phyloP scores from a whole-genome alignment of 2,329 filamentous ascomycete genomes.

The Pseudocercospora fijiensis region DNA sequence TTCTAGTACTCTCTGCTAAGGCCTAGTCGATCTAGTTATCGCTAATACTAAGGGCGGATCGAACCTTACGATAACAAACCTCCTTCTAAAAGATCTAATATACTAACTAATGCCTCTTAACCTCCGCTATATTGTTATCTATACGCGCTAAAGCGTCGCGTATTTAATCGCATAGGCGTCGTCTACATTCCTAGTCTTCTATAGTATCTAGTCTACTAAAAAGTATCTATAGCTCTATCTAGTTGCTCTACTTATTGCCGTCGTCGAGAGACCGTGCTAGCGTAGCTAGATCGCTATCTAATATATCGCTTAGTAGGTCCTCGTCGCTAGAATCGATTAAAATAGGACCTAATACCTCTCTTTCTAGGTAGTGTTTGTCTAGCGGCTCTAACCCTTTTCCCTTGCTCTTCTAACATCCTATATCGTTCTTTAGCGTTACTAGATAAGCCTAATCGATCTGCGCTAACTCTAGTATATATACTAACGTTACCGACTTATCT shows the following conservation, averaged over 20 bases:
- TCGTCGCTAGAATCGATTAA: too few species aligned
- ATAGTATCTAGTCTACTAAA: background rate
- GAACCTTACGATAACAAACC: background rate
- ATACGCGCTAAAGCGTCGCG: background rate
- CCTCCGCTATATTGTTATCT: background rate
- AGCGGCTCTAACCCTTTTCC: too few species aligned
- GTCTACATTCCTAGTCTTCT: background rate
- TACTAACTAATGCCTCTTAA: background rate
- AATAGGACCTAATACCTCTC: too few species aligned
- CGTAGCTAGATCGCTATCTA: background rate
- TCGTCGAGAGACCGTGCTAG: background rate
- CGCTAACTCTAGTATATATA: too few species aligned
- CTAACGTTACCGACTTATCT: too few species aligned
- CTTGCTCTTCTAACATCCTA: too few species aligned
- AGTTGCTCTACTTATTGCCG: background rate
- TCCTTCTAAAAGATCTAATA: background rate
- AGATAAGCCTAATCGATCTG: too few species aligned
- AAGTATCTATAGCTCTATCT: background rate
- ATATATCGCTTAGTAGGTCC: background rate
- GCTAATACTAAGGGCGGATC: background rate
- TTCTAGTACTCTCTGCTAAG: too few species aligned
- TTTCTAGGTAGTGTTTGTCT: too few species aligned
- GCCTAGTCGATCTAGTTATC: background rate
- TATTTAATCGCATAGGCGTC: background rate
- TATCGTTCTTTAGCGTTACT: too few species aligned